Evolutionary conservation across 345 rosid genomes (phyloP), one percentile per base, ranked within the genome.

Genomic region (Barbarea vulgaris): DNA sequence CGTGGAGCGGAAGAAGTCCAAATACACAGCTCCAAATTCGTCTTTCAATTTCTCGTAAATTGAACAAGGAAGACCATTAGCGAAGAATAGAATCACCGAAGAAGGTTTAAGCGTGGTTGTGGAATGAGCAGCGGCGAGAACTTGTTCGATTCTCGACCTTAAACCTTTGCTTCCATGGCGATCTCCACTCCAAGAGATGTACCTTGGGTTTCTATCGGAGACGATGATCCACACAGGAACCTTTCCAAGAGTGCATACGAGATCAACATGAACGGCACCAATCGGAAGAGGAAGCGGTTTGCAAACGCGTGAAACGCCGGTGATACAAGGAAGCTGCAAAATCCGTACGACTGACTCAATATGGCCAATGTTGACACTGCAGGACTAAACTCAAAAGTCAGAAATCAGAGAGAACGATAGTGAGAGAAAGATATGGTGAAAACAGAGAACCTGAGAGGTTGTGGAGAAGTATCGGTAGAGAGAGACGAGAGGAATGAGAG

Each of bases 251-350:
- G 81, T 86, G 52, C 98, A 91, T 0, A 91, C 89, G 11, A 94
- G 54, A 72, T 94, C 92, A 11, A 91, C 92, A 78, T 94, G 90
- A 24, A 79, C 85, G 7, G 27, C 47, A 36, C 52, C 61, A 37
- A 11, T 66, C n/a, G 80, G 30, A 7, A 77, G 66, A 63, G 88
- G 84, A 17, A 91, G 36, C 13, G 88, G 83, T 79, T 90, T 88
- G 81, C 96, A 94, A 55, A 87, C 95, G 4, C 98, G 91, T 0
- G 98, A 88, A 73, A 91, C 93, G 44, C 87, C 95, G 13, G 82
- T 75, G 25, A 90, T 64, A 9, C 56, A 85, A 13, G 95, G 91
- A 47, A 78, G 88, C 15, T 75, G 87, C 9, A 94, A 85, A 52
- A 94, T 61, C 51, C 77, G 71, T 59, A 90, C 73, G 2, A 91